Base-by-base conservation (phyloP, 2,329 filamentous ascomycete genomes). In the Calonectria leucothoes region DNA sequence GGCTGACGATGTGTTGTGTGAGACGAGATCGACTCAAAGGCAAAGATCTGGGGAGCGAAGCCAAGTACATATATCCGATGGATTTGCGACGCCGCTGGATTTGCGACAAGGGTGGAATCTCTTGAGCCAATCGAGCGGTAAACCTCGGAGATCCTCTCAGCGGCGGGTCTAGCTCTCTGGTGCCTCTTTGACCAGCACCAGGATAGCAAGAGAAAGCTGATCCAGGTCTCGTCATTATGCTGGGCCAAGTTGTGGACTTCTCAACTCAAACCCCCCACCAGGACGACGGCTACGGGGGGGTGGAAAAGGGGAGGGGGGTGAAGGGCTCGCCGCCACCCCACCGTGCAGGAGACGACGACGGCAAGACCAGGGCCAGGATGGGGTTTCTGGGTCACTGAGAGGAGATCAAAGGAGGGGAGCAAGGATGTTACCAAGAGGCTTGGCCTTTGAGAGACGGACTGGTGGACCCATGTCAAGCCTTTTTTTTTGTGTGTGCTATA, bases 51-150 rank as follows among this genome's bases (percentile, higher is more conserved):
- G 73, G 76, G 78, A 76, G 79, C 78, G 76, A 79, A 69, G 68
- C 70, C 74, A 77, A 78, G 76, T 79, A 80, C 77, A 79, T 80
- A 80, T 80, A 80, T 80, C 64, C 74, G 75, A 74, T 75, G 74
- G 77, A 70, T 73, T 74, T 72, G 63, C 74, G 72, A 72, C 74
- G 75, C 66, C 70, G 68, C 75, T 77, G 76, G 81, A 79, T 78
- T 70, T 78, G 79, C 78, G 74, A 76, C 78, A 80, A 74, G 81
- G 81, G 80, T 79, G 74, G 73, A 79, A 76, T 79, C 74, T 76
- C 74, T 75, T 69, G 71, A 82, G 80, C 81, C 81, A 82, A 82
- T 82, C 81, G 81, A 78, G 74, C 74, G 81, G 81, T 77, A 80
- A 75, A 73, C 73, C 73, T 77, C 77, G 75, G 77, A 82, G 81